Base-by-base conservation (phyloP, 192 early-diverging fungal genomes). In the Gaertneriomyces semiglobifer region DNA sequence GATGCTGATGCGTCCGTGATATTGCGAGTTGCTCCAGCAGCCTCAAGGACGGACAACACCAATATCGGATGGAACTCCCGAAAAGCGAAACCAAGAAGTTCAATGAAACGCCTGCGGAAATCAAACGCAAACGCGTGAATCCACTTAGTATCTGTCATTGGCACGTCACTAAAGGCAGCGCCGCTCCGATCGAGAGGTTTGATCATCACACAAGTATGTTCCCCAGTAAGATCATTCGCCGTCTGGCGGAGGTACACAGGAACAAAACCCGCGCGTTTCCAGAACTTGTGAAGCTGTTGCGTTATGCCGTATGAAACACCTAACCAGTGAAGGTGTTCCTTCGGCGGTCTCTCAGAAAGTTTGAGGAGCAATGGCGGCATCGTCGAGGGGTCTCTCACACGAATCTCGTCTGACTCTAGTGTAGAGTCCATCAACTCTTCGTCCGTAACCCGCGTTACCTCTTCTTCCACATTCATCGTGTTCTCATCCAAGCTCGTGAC, bases 201-300 rank as follows among this genome's bases (percentile, higher is more conserved):
- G 44, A 99, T 81, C 94, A 99, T 96, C 7, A 99, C 91, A 69
- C 93, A 96, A 6, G 97, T 94, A 70, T 98, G 92, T 74, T 99
- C 97, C 61, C 97, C 97, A 3, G 97, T 99, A 40, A 99, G 75
- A 9, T 96, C 94, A 68, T 99, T 99, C 66, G 89, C 74, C 7
- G 97, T 99, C 73, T 99, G 97, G 40, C 97, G 91, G 58, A 98
- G 71, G 70, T 99, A 99, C 52, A 99, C 88, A 10, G 97, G 97
- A 25, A 85, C 81, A 71, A 90, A 99, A 7, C 90, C 92, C 9
- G 84, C 74, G 47, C 90, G 85, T 68, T 93, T 95, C 97, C 97
- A 99, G 74, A 99, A 99, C 84, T 92, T 92, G 80, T 95, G 92
- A 45, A 99, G 84, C 20, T 70, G 74, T 5, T 83, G 78, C 3